Percentiles rank a stretch among this genome's conserved stretches.
Evolutionary conservation across 345 rosid genomes (phyloP).

Genomic region (Jatropha curcas): DNA sequence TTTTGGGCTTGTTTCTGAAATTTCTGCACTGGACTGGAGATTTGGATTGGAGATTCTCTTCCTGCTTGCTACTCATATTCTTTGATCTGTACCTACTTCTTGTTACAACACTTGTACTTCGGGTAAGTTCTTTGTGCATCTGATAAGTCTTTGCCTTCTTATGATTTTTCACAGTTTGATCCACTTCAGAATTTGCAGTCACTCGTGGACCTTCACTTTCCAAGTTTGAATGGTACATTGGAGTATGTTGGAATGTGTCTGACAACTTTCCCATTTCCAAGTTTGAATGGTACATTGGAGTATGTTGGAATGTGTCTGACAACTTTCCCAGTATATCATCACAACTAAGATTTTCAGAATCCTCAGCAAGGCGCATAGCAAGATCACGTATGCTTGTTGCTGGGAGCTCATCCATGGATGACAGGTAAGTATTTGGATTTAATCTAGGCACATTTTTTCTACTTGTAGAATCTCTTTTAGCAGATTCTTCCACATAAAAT

Average conservation of each 20-base stretch:
- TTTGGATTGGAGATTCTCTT: background rate
- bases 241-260: constrained; percentile 2
- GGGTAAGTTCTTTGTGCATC: constrained; percentile 3
- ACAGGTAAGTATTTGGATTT: constrained; percentile 14
- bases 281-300: no score
- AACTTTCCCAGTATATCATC: constrained; percentile 26
- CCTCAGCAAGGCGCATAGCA: constrained; percentile 20
- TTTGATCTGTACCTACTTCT: constrained; percentile 48
- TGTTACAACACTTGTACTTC: constrained; percentile 33
- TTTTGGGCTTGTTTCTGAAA: background rate
- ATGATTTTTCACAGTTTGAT: constrained; percentile 6
- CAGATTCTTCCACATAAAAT: constrained; percentile 19
- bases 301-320: no score
- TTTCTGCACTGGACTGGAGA: background rate
- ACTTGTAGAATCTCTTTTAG: background rate
- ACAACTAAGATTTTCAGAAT: constrained; percentile 14
- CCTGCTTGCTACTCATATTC: background rate
- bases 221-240: background rate
- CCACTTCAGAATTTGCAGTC: background rate
- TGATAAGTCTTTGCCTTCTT: constrained; percentile 12
- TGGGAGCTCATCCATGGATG: constrained; percentile 36
- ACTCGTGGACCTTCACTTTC: background rate
- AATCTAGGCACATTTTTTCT: constrained; percentile 3
- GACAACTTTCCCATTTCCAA: no score
- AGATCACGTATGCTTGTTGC: constrained; percentile 36